Percentiles rank a stretch among this genome's conserved stretches.
These are phyloP conservation scores for Botrytis hyacinthi DNA, from an alignment of 2,329 filamentous ascomycete species.

Conservation along the genomic window DNA sequence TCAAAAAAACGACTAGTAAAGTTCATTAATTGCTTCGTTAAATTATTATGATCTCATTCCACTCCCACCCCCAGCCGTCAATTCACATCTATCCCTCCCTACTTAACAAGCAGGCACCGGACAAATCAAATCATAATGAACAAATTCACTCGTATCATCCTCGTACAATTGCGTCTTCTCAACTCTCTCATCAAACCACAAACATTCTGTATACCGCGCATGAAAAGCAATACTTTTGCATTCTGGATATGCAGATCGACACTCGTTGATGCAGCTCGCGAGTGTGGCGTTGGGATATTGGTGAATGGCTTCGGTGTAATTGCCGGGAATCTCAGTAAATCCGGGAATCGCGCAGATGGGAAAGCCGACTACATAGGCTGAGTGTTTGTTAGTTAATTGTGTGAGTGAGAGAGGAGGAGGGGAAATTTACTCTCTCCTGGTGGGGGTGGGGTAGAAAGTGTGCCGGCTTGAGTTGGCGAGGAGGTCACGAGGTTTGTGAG, in stretches of 20 bases:
- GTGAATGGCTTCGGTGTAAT: conserved; percentile 12
- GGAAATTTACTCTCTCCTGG: conserved; percentile 4
- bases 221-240: conserved; percentile 16
- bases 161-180: conserved; percentile 15
- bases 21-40: not conserved
- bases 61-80: no score
- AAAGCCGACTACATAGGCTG: conserved; percentile 4
- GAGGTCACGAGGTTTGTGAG: conserved; percentile 11
- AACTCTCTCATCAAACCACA: conserved; percentile 10
- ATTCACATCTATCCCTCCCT: no score
- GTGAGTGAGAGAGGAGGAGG: no score
- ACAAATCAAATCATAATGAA: conserved; percentile 21
- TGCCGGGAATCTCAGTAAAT: not conserved
- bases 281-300: not conserved
- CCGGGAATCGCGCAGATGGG: conserved; percentile 2
- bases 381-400: not conserved
- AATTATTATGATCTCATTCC: no score
- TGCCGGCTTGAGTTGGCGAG: not conserved
- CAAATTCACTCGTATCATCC: conserved; percentile 13
- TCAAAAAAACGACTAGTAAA: not conserved
- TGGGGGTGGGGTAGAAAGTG: not conserved
- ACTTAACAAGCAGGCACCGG: not conserved
- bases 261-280: conserved; percentile 8
- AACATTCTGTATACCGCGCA: conserved; percentile 10
- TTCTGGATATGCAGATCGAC: conserved; percentile 10